A percentile compares a stretch with the other conserved stretches of the same genome.
These are phyloP conservation scores for Gossypium raimondii DNA, from an alignment of 345 rosid genomes.

Conservation along the genomic window DNA sequence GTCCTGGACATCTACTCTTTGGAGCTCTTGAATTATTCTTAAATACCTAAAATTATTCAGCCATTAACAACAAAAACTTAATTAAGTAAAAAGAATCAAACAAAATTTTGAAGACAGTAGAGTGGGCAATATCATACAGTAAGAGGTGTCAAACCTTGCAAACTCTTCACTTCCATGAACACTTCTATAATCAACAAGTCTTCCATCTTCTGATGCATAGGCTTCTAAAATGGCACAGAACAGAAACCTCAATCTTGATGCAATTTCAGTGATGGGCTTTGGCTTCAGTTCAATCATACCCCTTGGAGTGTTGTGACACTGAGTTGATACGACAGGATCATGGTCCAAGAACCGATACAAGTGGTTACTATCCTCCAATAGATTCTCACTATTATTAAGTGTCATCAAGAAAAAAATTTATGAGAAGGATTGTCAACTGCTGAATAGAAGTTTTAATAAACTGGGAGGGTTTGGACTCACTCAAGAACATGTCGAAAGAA, in stretches of 20 bases:
- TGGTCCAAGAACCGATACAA: constrained; percentile 77
- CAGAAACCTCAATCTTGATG: constrained; percentile 61
- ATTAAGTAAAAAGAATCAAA: not conserved
- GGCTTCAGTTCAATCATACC: constrained; percentile 77
- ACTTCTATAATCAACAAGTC: constrained; percentile 80
- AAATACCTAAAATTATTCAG: constrained; percentile 44
- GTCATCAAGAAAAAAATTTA: not conserved
- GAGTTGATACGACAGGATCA: constrained; percentile 65
- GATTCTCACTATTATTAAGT: constrained; percentile 57
- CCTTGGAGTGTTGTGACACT: constrained; percentile 80
- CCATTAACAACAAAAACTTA: not conserved
- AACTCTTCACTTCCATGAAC: constrained; percentile 93
- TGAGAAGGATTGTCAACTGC: not conserved
- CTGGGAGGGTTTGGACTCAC: constrained; percentile 38
- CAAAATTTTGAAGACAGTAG: constrained; percentile 6
- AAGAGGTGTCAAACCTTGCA: constrained; percentile 53
- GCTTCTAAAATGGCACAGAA: constrained; percentile 68
- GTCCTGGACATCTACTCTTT: constrained; percentile 63
- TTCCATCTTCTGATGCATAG: constrained; percentile 68
- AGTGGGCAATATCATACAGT: constrained; percentile 1
- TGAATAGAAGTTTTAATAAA: constrained; percentile 4
- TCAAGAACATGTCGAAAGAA: constrained; percentile 69
- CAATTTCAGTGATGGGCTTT: constrained; percentile 58
- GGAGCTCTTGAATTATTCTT: constrained; percentile 76
- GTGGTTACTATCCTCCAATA: constrained; percentile 77